Conservation (phyloP, 2,329 filamentous ascomycete species). For the Penicillium sp. region DNA sequence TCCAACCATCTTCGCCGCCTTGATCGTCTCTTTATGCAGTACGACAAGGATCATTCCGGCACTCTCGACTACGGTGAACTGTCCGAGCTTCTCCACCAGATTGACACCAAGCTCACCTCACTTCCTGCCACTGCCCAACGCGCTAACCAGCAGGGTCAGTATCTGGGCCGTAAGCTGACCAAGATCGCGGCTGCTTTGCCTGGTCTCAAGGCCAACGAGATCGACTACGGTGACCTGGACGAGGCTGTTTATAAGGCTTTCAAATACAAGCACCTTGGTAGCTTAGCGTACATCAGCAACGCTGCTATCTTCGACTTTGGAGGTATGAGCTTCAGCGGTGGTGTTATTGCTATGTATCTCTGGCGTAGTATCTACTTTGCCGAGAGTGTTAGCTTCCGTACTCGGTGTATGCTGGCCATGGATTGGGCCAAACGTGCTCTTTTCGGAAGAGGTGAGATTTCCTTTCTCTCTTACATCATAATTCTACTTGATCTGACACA, state of each 20-base stretch:
- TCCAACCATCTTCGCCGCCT: constrained; percentile 80
- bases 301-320: constrained; percentile 90
- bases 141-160: constrained; percentile 91
- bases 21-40: constrained; percentile 85
- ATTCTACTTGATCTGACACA: not conserved
- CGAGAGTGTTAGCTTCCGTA: constrained; percentile 91
- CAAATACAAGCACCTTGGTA: constrained; percentile 88
- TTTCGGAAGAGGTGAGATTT: constrained; percentile 82
- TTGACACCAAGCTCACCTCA: constrained; percentile 91
- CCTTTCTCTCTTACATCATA: not conserved
- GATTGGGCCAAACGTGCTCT: constrained; percentile 97
- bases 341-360: constrained; percentile 88
- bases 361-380: constrained; percentile 98
- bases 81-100: constrained; percentile 80
- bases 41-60: constrained; percentile 89
- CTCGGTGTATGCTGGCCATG: constrained; percentile 86
- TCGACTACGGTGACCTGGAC: constrained; percentile 86
- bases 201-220: constrained; percentile 73
- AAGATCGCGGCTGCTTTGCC: constrained; percentile 76
- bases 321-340: constrained; percentile 75
- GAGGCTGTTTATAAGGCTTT: constrained; percentile 92
- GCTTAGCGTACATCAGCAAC: constrained; percentile 92
- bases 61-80: constrained; percentile 94
- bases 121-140: constrained; percentile 93
- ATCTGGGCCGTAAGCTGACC: constrained; percentile 91